Evolutionary conservation across 2,329 filamentous ascomycete species (phyloP).

Genomic region (Fusarium fracticaudum): DNA sequence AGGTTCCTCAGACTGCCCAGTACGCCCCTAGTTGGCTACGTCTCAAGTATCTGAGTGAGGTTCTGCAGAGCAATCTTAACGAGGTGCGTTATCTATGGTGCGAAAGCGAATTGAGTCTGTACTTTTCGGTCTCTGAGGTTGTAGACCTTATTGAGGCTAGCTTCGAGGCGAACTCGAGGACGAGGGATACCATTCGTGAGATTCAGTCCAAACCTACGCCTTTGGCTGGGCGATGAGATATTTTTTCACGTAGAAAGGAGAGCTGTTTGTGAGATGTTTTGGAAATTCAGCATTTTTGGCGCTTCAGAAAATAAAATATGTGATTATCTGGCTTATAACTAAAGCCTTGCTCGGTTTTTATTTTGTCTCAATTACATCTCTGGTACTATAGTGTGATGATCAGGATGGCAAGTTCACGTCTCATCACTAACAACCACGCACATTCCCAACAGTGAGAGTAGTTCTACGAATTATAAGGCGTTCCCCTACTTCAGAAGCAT

Average conservation of each 20-base stretch:
- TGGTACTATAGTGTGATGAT: too few species aligned
- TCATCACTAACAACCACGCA: neutral
- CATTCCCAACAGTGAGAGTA: rapidly evolving
- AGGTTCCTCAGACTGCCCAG: slow-evolving; percentile 65
- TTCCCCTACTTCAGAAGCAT: rapidly evolving
- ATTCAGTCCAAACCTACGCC: slow-evolving; percentile 64
- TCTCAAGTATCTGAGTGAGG: slow-evolving; percentile 70
- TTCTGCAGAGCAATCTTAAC: slow-evolving; percentile 72
- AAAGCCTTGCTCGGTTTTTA: neutral
- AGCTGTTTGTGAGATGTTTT: neutral
- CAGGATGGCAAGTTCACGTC: too few species aligned
- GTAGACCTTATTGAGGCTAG: slow-evolving; percentile 70
- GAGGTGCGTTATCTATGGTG: slow-evolving; percentile 72
- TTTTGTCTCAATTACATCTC: rapidly evolving
- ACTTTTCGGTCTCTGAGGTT: slow-evolving; percentile 69
- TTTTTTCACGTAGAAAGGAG: neutral
- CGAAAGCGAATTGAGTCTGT: slow-evolving; percentile 72
- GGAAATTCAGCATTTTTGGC: neutral
- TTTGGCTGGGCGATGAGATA: slow-evolving; percentile 3
- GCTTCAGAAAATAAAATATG: neutral
- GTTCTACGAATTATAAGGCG: rapidly evolving
- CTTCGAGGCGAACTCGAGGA: slow-evolving; percentile 70
- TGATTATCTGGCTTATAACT: neutral
- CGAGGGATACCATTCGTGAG: slow-evolving; percentile 66
- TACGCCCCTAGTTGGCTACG: slow-evolving; percentile 71